Conservation (phyloP, 1,284 basidiomycete genomes). For the Cryptococcus floricola region DNA sequence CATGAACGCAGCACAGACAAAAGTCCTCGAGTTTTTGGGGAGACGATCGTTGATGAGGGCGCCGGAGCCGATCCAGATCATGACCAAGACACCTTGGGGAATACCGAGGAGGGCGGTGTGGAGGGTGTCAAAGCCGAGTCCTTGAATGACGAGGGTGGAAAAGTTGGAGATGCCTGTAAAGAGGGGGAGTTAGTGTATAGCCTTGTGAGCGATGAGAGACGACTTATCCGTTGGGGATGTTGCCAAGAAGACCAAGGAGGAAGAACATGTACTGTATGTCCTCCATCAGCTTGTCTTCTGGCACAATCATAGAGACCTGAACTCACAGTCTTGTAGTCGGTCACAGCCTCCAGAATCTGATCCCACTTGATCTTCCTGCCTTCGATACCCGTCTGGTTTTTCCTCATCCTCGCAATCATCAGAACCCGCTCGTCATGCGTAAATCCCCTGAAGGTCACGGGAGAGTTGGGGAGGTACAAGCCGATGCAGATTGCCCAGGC, state of each 20-base stretch:
- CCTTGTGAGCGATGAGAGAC: too few species aligned
- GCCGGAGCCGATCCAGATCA: slow-evolving; percentile 43
- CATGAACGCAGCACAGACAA: slow-evolving; percentile 46
- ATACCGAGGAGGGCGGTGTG: slow-evolving; percentile 47
- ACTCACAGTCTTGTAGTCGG: slow-evolving; percentile 37
- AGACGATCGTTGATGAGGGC: slow-evolving; percentile 40
- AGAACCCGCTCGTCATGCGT: slow-evolving; percentile 47
- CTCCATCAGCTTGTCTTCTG: background rate
- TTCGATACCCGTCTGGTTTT: slow-evolving; percentile 50
- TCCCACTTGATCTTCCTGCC: slow-evolving; percentile 47
- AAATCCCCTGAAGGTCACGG: slow-evolving; percentile 41
- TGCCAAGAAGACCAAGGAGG: slow-evolving; percentile 42
- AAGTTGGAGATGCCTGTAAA: slow-evolving; percentile 41
- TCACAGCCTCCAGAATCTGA: slow-evolving; percentile 49
- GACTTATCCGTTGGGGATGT: slow-evolving; percentile 43
- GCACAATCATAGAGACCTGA: too few species aligned
- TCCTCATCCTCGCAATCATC: slow-evolving; percentile 48
- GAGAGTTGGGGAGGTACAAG: slow-evolving; percentile 45
- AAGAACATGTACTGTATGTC: slow-evolving; percentile 30
- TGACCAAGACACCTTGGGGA: slow-evolving; percentile 45
- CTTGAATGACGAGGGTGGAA: slow-evolving; percentile 47
- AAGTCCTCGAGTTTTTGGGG: slow-evolving; percentile 42
- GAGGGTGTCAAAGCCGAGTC: slow-evolving; percentile 44
- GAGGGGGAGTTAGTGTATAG: too few species aligned
- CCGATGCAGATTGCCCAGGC: slow-evolving; percentile 41